These are phyloP conservation scores for Podospora appendiculata DNA, from an alignment of 495 filamentous ascomycete genomes.

Conservation along the genomic window DNA sequence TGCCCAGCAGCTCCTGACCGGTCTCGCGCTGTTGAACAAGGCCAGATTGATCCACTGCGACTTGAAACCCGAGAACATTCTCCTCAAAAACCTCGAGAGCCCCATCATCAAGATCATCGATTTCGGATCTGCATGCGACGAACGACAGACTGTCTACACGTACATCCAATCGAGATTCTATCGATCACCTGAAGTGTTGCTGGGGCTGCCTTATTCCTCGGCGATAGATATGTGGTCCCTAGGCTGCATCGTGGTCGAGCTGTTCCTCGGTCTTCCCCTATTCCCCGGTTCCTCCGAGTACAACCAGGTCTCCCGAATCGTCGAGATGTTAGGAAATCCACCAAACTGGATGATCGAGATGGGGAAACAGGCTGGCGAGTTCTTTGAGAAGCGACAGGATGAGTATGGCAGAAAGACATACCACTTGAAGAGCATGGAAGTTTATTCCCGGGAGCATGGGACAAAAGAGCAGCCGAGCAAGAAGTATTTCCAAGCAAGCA, in stretches of 20 bases:
- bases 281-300: constrained; percentile 99
- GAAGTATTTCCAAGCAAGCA: constrained; percentile 95
- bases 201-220: constrained; percentile 93
- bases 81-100: constrained; percentile 97
- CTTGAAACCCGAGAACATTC: constrained; percentile 96
- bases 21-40: constrained; percentile 88
- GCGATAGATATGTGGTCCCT: constrained; percentile 99
- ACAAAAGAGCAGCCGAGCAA: constrained; percentile 99
- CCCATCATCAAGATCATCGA: constrained; percentile 99
- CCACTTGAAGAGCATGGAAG: constrained; percentile 92
- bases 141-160: constrained; percentile 97
- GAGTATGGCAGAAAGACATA: constrained; percentile 89
- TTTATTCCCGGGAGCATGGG: constrained; percentile 88
- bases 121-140: constrained; percentile 97
- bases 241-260: constrained; percentile 96
- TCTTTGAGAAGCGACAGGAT: constrained; percentile 87
- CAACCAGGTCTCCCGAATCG: constrained; percentile 94
- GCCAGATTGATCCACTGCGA: constrained; percentile 97
- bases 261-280: constrained; percentile 89
- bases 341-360: constrained; percentile 99
- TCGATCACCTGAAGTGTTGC: constrained; percentile 88
- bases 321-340: constrained; percentile 95
- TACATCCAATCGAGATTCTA: constrained; percentile 99
- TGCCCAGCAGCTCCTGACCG: constrained; percentile 92
- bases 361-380: constrained; percentile 95